Evolutionary conservation across 495 filamentous ascomycete genomes (phyloP).

Genomic region (Aspergillus sparsus): DNA sequence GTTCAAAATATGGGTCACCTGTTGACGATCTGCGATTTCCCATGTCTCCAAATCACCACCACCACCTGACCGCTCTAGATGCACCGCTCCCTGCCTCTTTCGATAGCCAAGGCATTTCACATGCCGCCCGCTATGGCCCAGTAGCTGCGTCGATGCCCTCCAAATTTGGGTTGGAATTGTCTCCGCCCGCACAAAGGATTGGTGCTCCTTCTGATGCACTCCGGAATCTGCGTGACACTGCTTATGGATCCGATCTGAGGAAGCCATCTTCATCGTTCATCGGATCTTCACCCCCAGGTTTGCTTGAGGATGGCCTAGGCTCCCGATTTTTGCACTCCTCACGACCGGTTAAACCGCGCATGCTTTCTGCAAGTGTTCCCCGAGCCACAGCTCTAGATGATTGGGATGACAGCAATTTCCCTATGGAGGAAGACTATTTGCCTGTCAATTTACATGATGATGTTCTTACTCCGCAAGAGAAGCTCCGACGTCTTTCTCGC

Average conservation of each 20-base stretch:
- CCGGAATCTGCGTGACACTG: slow-evolving; percentile 78
- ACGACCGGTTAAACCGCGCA: slow-evolving; percentile 62
- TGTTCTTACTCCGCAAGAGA: slow-evolving; percentile 87
- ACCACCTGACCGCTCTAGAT: slow-evolving; percentile 81
- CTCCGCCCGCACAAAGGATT: slow-evolving; percentile 63
- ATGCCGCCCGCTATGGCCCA: slow-evolving; percentile 84
- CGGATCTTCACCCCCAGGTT: slow-evolving; percentile 67
- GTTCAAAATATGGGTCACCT: slow-evolving; percentile 87
- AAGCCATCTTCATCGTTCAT: slow-evolving; percentile 49
- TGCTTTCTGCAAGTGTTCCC: slow-evolving; percentile 80
- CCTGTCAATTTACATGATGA: slow-evolving; percentile 89
- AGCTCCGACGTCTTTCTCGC: slow-evolving; percentile 78
- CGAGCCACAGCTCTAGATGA: slow-evolving; percentile 64
- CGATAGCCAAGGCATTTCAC: slow-evolving; percentile 93
- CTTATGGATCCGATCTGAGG: slow-evolving; percentile 70
- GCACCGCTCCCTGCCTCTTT: slow-evolving; percentile 94
- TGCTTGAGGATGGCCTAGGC: slow-evolving; percentile 54
- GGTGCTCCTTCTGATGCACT: slow-evolving; percentile 69
- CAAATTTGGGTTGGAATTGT: slow-evolving; percentile 83
- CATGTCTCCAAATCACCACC: slow-evolving; percentile 64
- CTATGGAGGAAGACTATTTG: slow-evolving; percentile 91
- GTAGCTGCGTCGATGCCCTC: slow-evolving; percentile 92
- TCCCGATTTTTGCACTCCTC: slow-evolving; percentile 84
- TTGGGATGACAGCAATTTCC: slow-evolving; percentile 80
- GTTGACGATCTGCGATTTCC: slow-evolving; percentile 69